Conservation (phyloP, 2,329 filamentous ascomycete species). For the Polytolypa hystricis region DNA sequence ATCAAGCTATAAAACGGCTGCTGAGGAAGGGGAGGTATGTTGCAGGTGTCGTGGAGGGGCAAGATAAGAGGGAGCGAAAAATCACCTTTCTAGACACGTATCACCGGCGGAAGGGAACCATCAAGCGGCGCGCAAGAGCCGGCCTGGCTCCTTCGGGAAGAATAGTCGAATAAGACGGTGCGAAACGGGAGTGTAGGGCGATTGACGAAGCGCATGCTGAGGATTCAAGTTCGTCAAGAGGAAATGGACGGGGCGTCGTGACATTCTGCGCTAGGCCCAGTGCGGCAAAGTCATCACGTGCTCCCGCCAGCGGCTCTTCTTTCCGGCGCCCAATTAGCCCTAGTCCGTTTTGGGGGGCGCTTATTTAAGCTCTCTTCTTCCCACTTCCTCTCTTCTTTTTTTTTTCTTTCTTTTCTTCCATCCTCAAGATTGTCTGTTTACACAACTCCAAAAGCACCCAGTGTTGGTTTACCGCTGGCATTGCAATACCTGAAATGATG, state of each 20-base stretch:
- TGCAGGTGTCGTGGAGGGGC: conserved; percentile 8
- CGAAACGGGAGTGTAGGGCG: conserved; percentile 1
- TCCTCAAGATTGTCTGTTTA: not conserved
- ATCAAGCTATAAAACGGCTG: too few relatives aligned
- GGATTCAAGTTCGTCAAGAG: conserved; percentile 7
- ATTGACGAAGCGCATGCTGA: conserved; percentile 10
- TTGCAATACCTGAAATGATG: not conserved
- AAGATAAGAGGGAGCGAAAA: conserved; percentile 1
- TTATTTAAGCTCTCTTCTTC: conserved; percentile 4
- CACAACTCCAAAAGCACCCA: not conserved
- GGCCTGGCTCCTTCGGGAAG: not conserved
- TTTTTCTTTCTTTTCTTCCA: conserved; percentile 10
- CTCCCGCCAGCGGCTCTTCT: conserved; percentile 3
- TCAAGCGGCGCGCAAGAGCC: conserved; percentile 3
- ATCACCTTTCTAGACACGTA: conserved; percentile 7
- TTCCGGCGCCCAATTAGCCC: conserved; percentile 10
- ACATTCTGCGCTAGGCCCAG: conserved; percentile 8
- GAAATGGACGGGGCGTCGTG: conserved; percentile 10
- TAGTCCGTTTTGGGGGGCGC: conserved; percentile 2
- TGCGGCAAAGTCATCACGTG: conserved; percentile 8
- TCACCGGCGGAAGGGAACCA: conserved; percentile 5
- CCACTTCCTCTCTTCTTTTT: conserved; percentile 9
- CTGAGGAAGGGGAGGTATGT: too few relatives aligned
- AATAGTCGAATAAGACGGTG: not conserved
- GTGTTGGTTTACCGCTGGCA: not conserved